A percentile compares a stretch with the other conserved stretches of the same genome.
Conservation (phyloP, 2,329 filamentous ascomycete species). For the Venturia nashicola region DNA sequence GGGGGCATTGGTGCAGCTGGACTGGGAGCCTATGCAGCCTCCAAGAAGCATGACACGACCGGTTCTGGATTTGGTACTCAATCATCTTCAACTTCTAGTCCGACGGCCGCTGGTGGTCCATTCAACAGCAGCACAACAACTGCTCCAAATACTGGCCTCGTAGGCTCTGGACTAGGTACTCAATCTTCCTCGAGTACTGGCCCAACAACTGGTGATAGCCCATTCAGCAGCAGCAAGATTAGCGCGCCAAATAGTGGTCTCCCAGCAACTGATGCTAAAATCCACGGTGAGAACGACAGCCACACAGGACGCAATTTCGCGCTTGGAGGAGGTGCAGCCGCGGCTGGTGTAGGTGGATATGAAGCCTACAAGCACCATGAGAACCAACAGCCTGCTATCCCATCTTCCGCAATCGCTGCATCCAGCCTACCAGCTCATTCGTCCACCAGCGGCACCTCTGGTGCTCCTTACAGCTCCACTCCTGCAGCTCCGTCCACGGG, state of each 20-base stretch:
- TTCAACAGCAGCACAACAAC: not conserved
- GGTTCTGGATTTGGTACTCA: not conserved
- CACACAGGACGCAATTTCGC: not conserved
- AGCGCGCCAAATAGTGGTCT: not conserved
- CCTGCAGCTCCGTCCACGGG: not conserved
- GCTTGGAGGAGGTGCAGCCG: not conserved
- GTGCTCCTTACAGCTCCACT: not conserved
- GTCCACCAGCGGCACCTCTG: not conserved
- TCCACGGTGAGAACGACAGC: not conserved
- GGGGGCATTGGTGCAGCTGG: not conserved
- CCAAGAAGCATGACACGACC: not conserved
- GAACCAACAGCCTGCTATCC: not conserved
- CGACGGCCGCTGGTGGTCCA: not conserved
- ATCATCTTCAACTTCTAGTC: not conserved
- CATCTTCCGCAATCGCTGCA: not conserved
- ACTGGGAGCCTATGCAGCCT: not conserved
- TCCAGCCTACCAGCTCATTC: not conserved
- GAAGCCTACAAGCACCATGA: not conserved
- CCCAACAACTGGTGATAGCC: not conserved
- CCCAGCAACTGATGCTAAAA: not conserved
- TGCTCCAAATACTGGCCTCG: not conserved
- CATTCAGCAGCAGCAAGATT: not conserved
- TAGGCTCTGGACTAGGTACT: not conserved
- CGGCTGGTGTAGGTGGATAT: not conserved
- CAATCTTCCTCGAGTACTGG: no score